Evolutionary conservation across 2,329 filamentous ascomycete genomes (phyloP), one percentile per base, ranked within the genome.

Genomic region (Diplocarpon mali): DNA sequence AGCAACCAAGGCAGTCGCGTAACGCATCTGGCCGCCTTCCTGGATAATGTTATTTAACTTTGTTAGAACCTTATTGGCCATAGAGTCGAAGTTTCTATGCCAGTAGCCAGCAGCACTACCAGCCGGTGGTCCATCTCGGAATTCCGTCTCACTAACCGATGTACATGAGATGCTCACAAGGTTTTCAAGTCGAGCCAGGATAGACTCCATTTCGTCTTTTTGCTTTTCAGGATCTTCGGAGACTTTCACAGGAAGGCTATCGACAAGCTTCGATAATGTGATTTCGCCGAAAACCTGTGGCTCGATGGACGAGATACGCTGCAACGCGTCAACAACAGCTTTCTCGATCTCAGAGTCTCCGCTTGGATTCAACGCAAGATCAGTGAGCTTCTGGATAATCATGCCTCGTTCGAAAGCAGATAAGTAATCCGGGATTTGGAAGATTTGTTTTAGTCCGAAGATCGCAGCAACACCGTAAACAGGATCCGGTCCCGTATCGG

Each of bases 381-480:
- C 45, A 35, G 52, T 53, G 5, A 62, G 42, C 28, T 54, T 49
- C 28, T 56, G 46, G 20, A 60, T 43, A 13, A 58, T 48, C 20
- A 53, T 52, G 5, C 49, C 49, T 30, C 53, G 53, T 8, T 60
- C 54, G 8, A 44, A 43, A 13, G 43, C 46, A 5, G 51, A 47
- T 4, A 60, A 44, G 28, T 51, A 56, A 1, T 48, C 44, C 9
- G 53, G 54, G n/a, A 61, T 51, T 5, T 46, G 38, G 10, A 55
- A 49, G 5, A 61, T 45, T 4, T 53, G 14, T 7, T 48, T 44
- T 2, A 62, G 42, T 5, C 60, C 59, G 35, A 57, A 47, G 16
- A 58, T 50, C 2, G 57, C 51, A 8, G 51, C 41, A 11, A 53
- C 45, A 28, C 47, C 48, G 31, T 48, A 53, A 2, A 51, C 35